These are phyloP conservation scores for Penicillium waksmanii DNA, from an alignment of 495 filamentous ascomycete genomes.

Conservation along the genomic window DNA sequence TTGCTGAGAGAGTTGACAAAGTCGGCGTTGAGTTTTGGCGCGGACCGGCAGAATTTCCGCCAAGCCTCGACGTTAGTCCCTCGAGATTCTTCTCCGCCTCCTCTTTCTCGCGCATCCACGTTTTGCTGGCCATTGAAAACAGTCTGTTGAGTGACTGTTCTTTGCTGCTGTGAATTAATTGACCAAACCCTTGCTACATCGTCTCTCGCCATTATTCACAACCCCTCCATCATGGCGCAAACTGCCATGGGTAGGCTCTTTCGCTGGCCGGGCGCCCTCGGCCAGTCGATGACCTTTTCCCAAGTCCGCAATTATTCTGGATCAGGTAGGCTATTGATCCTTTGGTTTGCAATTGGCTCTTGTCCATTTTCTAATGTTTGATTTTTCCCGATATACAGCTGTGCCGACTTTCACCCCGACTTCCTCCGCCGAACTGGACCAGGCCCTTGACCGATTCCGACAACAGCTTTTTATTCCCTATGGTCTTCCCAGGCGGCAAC, in stretches of 20 bases:
- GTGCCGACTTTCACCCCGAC: constrained; percentile 56
- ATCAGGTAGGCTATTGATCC: constrained; percentile 31
- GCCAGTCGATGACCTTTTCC: constrained; percentile 36
- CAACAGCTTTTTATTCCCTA: constrained; percentile 65
- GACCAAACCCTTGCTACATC: neutral
- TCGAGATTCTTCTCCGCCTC: constrained; percentile 16
- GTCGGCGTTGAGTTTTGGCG: constrained; percentile 37
- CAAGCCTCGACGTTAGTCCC: constrained; percentile 35
- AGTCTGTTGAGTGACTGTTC: neutral
- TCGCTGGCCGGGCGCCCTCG: constrained; percentile 38
- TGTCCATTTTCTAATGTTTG: neutral
- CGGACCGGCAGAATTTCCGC: constrained; percentile 49
- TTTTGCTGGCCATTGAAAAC: constrained; percentile 11
- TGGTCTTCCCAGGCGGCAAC: constrained; percentile 59
- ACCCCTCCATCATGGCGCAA: constrained; percentile 39
- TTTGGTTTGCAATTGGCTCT: neutral
- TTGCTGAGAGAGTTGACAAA: constrained; percentile 21
- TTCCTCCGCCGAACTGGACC: constrained; percentile 55
- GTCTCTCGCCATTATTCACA: neutral
- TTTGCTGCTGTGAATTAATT: neutral
- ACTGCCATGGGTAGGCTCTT: constrained; percentile 44
- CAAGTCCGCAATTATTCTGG: constrained; percentile 42
- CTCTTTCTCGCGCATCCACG: constrained; percentile 11
- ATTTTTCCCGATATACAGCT: constrained; percentile 24
- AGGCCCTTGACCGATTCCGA: constrained; percentile 58